Evolutionary conservation across 176 grass and related monocot species (phyloP).

Genomic region (Musa troglodytarum): DNA sequence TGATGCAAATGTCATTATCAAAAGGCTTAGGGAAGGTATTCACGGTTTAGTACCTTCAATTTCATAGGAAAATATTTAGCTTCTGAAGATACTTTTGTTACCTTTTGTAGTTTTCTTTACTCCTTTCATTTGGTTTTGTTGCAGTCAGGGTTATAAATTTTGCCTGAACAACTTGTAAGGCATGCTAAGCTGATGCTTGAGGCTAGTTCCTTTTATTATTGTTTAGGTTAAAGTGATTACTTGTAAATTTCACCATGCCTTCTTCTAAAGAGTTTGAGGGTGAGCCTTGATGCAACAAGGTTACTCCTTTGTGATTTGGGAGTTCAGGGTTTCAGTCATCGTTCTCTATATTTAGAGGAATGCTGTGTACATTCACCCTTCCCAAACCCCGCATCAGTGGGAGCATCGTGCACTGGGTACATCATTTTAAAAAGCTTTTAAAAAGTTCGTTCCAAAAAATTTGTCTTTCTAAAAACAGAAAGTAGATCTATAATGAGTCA

Average conservation of each 20-base stretch:
- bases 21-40: slow-evolving; percentile 78
- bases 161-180: background rate
- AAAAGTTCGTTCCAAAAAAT: no score
- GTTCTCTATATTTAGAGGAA: no score
- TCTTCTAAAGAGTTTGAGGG: slow-evolving; percentile 76
- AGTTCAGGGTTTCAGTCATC: no score
- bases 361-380: no score
- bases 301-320: no score
- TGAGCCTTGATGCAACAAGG: background rate
- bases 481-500: background rate
- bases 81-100: background rate
- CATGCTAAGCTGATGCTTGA: slow-evolving; percentile 2
- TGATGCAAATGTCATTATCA: slow-evolving; percentile 90
- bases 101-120: background rate
- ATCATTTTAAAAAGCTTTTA: no score
- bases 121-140: background rate
- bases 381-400: no score
- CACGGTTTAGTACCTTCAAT: background rate
- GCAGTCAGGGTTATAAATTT: background rate
- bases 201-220: slow-evolving; percentile 20
- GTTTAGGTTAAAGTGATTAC: slow-evolving; percentile 7
- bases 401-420: no score
- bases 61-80: background rate
- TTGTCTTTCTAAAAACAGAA: background rate
- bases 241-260: slow-evolving; percentile 82